phyloP scores from a whole-genome alignment of 768 basidiomycete species.

The Boletus sp. region DNA sequence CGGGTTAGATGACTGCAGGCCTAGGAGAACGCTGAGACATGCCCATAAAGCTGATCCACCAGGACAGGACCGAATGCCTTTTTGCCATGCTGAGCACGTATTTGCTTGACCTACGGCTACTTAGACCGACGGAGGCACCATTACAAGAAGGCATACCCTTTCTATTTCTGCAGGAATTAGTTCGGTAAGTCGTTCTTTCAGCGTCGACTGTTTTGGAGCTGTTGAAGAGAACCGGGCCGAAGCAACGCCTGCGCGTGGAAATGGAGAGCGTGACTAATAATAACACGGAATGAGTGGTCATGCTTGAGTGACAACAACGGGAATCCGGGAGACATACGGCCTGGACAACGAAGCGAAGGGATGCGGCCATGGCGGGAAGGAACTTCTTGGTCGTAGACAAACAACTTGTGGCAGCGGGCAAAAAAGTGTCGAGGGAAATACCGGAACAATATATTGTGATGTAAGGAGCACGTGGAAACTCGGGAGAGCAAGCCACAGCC shows the following conservation, averaged over 20 bases:
- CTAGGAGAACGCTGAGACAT: constrained; percentile 2
- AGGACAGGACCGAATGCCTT: constrained; percentile 90
- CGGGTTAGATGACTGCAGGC: constrained; percentile 1
- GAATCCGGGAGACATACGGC: constrained; percentile 34
- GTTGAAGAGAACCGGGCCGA: constrained; percentile 65
- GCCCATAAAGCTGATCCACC: constrained; percentile 92
- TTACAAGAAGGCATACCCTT: constrained; percentile 26
- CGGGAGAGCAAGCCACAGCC: background rate
- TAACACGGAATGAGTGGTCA: constrained; percentile 1
- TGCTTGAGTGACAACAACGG: background rate
- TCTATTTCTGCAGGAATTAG: constrained; percentile 81
- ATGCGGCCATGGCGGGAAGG: constrained; percentile 40
- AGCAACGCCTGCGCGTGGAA: constrained; percentile 41
- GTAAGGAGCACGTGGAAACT: constrained; percentile 12
- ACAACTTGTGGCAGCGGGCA: background rate
- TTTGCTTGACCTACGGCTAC: constrained; percentile 64
- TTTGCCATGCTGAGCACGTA: constrained; percentile 83
- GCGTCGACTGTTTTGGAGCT: constrained; percentile 60
- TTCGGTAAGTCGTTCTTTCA: constrained; percentile 92
- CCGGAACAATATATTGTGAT: constrained; percentile 16
- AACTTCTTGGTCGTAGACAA: background rate
- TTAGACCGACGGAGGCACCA: constrained; percentile 3
- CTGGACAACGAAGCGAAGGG: constrained; percentile 34
- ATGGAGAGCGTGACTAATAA: constrained; percentile 48
- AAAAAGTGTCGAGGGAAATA: constrained; percentile 22